A percentile compares a stretch with the other conserved stretches of the same genome.
Conservation (phyloP, 169 alveolate genomes). For the Cryptosporidium ubiquitum region DNA sequence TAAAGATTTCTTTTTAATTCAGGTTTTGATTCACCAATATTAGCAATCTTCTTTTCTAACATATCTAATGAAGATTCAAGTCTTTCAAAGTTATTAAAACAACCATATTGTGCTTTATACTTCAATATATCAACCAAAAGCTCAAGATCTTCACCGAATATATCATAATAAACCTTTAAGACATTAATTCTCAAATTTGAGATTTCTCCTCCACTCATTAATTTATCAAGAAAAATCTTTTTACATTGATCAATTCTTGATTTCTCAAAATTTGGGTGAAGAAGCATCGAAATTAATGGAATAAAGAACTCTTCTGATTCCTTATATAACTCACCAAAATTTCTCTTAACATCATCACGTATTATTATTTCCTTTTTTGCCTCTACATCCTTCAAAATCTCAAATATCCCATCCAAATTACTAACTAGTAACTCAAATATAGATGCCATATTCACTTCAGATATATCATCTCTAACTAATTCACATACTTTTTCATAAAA, state of each 20-base stretch:
- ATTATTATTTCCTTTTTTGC: slow-evolving; percentile 31
- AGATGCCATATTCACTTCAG: neutral
- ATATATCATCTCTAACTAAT: slow-evolving; percentile 30
- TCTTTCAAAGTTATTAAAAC: neutral
- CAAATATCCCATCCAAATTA: slow-evolving; percentile 36
- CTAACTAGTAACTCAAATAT: neutral
- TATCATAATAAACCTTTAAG: slow-evolving; percentile 34
- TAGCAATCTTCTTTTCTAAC: slow-evolving; percentile 23
- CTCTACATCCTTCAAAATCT: slow-evolving; percentile 24
- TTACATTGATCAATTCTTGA: neutral
- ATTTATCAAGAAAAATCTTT: slow-evolving; percentile 5
- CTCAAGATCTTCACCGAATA: slow-evolving; percentile 32
- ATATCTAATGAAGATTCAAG: slow-evolving; percentile 9
- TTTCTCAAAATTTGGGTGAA: slow-evolving; percentile 42
- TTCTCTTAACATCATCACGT: slow-evolving; percentile 49
- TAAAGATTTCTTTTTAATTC: slow-evolving; percentile 16
- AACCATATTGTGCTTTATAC: neutral
- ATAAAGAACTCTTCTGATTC: slow-evolving; percentile 69
- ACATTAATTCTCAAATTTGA: slow-evolving; percentile 33
- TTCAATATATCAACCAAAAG: slow-evolving; percentile 7
- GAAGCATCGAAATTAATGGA: slow-evolving; percentile 22
- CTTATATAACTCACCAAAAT: slow-evolving; percentile 37
- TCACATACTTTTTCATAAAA: slow-evolving; percentile 43
- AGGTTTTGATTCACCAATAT: neutral
- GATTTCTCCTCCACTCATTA: slow-evolving; percentile 4